phyloP scores from a whole-genome alignment of 371 early-diverging fungal genomes.

The Mucor circinelloides region DNA sequence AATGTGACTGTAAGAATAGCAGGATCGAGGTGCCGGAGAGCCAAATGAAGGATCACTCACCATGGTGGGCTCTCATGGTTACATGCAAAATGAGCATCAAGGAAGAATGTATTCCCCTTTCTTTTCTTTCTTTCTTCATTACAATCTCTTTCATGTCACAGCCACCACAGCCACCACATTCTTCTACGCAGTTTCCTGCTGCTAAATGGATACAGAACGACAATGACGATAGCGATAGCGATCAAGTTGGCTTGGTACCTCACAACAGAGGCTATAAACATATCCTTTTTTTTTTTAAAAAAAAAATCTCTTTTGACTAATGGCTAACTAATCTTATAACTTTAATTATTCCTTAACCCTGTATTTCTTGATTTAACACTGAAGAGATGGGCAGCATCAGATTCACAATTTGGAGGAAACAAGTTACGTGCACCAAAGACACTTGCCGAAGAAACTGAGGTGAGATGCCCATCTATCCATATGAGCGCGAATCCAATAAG shows the following conservation, averaged over 20 bases:
- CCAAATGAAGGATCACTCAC: not conserved
- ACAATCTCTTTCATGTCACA: not conserved
- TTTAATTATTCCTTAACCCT: conserved; percentile 33
- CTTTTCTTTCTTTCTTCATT: conserved; percentile 3
- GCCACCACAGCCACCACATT: not conserved
- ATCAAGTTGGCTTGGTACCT: conserved; percentile 51
- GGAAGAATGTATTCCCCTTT: not conserved
- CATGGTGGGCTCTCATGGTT: not conserved
- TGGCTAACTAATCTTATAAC: not conserved
- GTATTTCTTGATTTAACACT: conserved; percentile 25
- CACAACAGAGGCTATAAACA: conserved; percentile 62
- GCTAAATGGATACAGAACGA: conserved; percentile 34
- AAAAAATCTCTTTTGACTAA: too few species aligned
- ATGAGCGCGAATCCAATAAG: not conserved
- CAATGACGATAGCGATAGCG: conserved; percentile 37
- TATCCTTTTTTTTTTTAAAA: conserved; percentile 58
- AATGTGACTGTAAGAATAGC: not conserved
- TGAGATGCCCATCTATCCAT: conserved; percentile 2
- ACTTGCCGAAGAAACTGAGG: conserved; percentile 45
- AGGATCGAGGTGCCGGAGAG: not conserved
- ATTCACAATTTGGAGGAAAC: conserved; percentile 45
- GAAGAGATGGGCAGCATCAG: conserved; percentile 45
- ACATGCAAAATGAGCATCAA: not conserved
- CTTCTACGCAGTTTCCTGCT: conserved; percentile 21
- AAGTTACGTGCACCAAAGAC: conserved; percentile 42